phyloP scores from a whole-genome alignment of 257 asterid genomes.

The Solanum dulcamara region DNA sequence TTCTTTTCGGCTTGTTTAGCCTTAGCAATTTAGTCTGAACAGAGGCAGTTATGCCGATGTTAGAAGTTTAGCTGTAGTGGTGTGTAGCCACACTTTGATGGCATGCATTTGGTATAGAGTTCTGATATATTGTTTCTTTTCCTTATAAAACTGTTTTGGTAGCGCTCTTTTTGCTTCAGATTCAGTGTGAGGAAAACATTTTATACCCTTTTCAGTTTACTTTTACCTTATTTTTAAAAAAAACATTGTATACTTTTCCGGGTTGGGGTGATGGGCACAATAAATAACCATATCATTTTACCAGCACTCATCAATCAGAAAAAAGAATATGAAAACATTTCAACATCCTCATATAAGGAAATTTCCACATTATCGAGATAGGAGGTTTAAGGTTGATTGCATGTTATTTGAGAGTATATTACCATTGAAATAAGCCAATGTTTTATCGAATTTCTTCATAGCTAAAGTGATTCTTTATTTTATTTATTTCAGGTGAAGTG shows the following conservation, averaged over 20 bases:
- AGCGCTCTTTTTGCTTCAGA: neutral
- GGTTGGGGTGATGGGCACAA: neutral
- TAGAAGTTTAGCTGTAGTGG: neutral
- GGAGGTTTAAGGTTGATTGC: neutral
- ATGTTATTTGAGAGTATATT: neutral
- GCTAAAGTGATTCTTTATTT: neutral
- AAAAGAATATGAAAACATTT: neutral
- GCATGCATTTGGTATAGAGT: neutral
- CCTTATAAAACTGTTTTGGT: neutral
- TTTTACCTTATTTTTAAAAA: neutral
- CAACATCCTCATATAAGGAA: neutral
- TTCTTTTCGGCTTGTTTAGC: neutral
- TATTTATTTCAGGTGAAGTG: slow-evolving; percentile 58
- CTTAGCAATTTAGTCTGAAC: neutral
- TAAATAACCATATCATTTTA: neutral
- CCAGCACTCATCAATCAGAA: neutral
- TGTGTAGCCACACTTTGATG: neutral
- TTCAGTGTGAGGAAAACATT: neutral
- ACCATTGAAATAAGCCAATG: neutral
- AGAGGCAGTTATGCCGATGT: neutral
- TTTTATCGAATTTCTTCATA: neutral
- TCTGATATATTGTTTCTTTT: neutral
- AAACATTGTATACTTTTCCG: neutral
- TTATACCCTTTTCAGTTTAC: neutral
- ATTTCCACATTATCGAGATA: neutral